A percentile compares a stretch with the other conserved stretches of the same genome.
Conservation (phyloP, 2,329 filamentous ascomycete genomes). For the Fusarium mangiferae region DNA sequence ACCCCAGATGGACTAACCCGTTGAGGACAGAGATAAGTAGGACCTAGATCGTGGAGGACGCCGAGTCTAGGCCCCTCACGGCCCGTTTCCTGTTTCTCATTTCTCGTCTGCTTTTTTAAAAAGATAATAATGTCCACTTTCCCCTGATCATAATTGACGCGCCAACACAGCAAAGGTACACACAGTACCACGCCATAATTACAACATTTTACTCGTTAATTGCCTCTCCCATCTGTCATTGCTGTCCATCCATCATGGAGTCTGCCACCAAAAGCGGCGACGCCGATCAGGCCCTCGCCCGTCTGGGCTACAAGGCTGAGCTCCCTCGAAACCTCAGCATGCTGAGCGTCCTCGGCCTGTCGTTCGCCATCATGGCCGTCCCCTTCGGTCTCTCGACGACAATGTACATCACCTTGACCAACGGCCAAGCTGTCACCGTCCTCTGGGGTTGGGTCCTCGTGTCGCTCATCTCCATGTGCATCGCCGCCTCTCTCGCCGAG, state of each 20-base stretch:
- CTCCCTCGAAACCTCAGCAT: slow-evolving; percentile 62
- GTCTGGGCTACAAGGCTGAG: slow-evolving; percentile 61
- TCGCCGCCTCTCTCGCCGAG: slow-evolving; percentile 77
- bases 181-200: not conserved
- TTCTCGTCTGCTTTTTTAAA: slow-evolving; percentile 15
- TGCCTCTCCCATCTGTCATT: not conserved
- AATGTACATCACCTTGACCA: slow-evolving; percentile 67
- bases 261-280: slow-evolving; percentile 26
- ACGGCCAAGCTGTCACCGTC: slow-evolving; percentile 77
- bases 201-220: not conserved
- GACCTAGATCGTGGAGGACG: slow-evolving; percentile 32
- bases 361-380: slow-evolving; percentile 63
- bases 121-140: slow-evolving; percentile 18
- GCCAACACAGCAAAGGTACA: not conserved
- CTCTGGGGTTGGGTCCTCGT: slow-evolving; percentile 76
- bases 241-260: slow-evolving; percentile 15
- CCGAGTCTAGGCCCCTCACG: slow-evolving; percentile 24
- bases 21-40: slow-evolving; percentile 31
- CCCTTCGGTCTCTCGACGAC: slow-evolving; percentile 62
- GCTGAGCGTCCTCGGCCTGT: slow-evolving; percentile 60
- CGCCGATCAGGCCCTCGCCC: slow-evolving; percentile 58
- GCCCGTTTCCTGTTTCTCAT: slow-evolving; percentile 25
- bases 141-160: not conserved
- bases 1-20: slow-evolving; percentile 31
- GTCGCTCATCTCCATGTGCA: slow-evolving; percentile 76